Base-by-base conservation (phyloP, 2,329 filamentous ascomycete species). In the Macroventuria anomochaeta region DNA sequence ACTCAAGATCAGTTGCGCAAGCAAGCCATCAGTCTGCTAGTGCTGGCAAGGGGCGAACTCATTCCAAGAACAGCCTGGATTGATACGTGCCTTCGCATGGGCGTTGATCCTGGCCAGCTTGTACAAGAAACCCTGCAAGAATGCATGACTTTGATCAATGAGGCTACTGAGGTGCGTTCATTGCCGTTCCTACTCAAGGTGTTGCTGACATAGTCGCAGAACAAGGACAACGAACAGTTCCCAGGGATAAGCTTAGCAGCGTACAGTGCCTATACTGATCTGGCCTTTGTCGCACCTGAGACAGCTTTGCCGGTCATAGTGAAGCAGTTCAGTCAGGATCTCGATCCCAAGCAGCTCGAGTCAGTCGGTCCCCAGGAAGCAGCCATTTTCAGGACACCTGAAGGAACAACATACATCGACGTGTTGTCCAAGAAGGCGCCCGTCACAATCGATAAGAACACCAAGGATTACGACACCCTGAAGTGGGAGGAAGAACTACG, bases 401-500 rank as follows among this genome's bases (percentile, higher is more conserved):
- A 96, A 72, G 93, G 92, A 1, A 93, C 88, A 1, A 84, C 88
- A 12, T 97, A 96, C 65, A 83, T 99, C 17, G 95, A 99, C 75
- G 90, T 97, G 0, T 82, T 99, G 5, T 90, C 89, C 28, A 93
- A 91, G 70, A 96, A 96, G 71, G 80, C 86, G 1, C 85, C 86
- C 53, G 85, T 85, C 31, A 78, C 88, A 2, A 86, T 91, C 3
- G 88, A 92, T 76, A 97, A 96, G 77, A 96, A 91, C 67, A 88
- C 86, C 41, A 97, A 96, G 73, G 95, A 97, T 71, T 96, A 97
- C 66, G 91, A 99, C 65, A 96, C 91, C 1, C 76, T 97, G 33
- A 97, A 96, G 75, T 99, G 96, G 95, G 95, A 99, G 75, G 89
- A 93, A 72, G 95, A 99, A 60, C 81, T 99, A 7, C 84, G 93